Evolutionary conservation across 2,329 filamentous ascomycete species (phyloP).

Genomic region (Periconia sp.): DNA sequence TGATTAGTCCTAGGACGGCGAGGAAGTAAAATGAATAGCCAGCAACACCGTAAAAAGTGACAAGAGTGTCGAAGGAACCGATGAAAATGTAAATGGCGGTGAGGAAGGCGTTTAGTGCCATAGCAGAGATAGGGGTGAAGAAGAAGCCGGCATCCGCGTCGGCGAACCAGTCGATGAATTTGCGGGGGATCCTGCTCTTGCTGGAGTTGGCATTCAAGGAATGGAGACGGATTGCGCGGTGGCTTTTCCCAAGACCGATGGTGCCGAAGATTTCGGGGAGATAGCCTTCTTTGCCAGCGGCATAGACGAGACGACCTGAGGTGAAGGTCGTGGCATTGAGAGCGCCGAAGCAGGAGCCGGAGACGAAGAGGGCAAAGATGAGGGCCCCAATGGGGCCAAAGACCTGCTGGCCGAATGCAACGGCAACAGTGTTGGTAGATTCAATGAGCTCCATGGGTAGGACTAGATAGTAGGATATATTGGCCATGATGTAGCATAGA

Average conservation of each 20-base stretch:
- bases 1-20: conserved; percentile 89
- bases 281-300: conserved; percentile 93
- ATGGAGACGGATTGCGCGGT: conserved; percentile 44
- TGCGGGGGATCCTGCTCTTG: conserved; percentile 27
- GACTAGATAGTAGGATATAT: conserved; percentile 92
- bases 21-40: conserved; percentile 98
- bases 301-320: conserved; percentile 88
- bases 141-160: conserved; percentile 80
- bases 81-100: conserved; percentile 80
- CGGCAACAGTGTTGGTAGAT: conserved; percentile 91
- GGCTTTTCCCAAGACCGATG: conserved; percentile 70
- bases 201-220: conserved; percentile 23
- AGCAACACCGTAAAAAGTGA: conserved; percentile 97
- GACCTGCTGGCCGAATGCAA: conserved; percentile 88
- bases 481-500: conserved; percentile 85
- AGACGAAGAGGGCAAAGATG: conserved; percentile 85
- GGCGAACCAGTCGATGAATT: conserved; percentile 39
- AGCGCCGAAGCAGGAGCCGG: conserved; percentile 90
- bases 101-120: conserved; percentile 78
- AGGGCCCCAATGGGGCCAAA: conserved; percentile 85
- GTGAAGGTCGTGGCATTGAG: conserved; percentile 96
- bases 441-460: conserved; percentile 82
- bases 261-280: conserved; percentile 82
- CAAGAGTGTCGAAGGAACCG: conserved; percentile 87
- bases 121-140: conserved; percentile 92